These are phyloP conservation scores for Warburgia ugandensis DNA, from an alignment of 164 flowering plant species.

Conservation along the genomic window DNA sequence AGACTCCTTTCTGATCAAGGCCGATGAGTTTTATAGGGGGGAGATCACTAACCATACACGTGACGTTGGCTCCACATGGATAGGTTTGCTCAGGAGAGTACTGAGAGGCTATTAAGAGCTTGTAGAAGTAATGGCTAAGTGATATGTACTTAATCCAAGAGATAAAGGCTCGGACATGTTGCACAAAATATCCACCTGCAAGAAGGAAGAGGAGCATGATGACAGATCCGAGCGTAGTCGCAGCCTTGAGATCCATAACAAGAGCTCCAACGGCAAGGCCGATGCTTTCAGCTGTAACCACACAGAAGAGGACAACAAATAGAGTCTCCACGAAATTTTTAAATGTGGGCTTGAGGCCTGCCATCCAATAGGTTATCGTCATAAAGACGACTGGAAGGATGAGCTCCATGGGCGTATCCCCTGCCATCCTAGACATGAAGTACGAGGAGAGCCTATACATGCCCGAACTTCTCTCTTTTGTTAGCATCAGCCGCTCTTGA, in stretches of 20 bases:
- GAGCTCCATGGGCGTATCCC: slow-evolving; percentile 79
- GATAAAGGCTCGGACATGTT: slow-evolving; percentile 48
- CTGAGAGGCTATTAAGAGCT: slow-evolving; percentile 48
- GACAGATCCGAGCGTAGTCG: slow-evolving; percentile 45
- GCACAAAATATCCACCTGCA: slow-evolving; percentile 56
- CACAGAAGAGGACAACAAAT: slow-evolving; percentile 23
- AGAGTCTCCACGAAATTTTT: slow-evolving; percentile 33
- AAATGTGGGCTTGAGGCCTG: slow-evolving; percentile 40
- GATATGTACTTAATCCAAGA: slow-evolving; percentile 61
- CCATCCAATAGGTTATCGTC: slow-evolving; percentile 64
- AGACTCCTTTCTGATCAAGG: slow-evolving; percentile 17
- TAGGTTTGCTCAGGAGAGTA: slow-evolving; percentile 31
- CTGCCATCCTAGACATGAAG: slow-evolving; percentile 45
- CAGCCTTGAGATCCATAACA: slow-evolving; percentile 52
- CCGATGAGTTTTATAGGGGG: slow-evolving; percentile 39
- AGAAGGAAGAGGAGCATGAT: slow-evolving; percentile 40
- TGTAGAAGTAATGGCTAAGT: slow-evolving; percentile 33
- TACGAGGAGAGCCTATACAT: slow-evolving; percentile 78
- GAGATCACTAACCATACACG: slow-evolving; percentile 34
- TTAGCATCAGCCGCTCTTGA: slow-evolving; percentile 53
- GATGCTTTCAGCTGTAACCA: slow-evolving; percentile 28
- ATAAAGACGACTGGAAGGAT: slow-evolving; percentile 53
- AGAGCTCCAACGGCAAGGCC: slow-evolving; percentile 67
- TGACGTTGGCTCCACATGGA: slow-evolving; percentile 19
- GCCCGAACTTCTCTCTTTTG: slow-evolving; percentile 62